Conservation (phyloP, 768 basidiomycete species). For the Collybia sp. region DNA sequence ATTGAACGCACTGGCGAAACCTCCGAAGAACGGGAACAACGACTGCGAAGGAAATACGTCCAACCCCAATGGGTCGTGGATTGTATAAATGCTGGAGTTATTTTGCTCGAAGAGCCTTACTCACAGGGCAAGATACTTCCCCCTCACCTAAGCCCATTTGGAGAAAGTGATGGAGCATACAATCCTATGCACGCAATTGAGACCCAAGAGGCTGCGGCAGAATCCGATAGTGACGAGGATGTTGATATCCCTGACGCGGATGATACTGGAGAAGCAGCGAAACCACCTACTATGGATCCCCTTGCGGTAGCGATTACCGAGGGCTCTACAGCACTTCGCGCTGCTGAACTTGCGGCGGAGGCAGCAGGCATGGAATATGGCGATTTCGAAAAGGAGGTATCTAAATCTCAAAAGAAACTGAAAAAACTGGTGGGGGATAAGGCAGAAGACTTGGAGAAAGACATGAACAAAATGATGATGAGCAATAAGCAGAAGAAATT, state of each 20-base stretch:
- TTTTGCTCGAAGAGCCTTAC: slow-evolving; percentile 84
- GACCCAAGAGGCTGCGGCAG: slow-evolving; percentile 19
- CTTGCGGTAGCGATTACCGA: slow-evolving; percentile 26
- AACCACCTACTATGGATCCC: not conserved
- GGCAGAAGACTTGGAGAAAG: slow-evolving; percentile 52
- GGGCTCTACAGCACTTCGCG: slow-evolving; percentile 69
- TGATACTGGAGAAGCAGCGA: slow-evolving; percentile 19
- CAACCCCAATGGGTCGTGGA: slow-evolving; percentile 99
- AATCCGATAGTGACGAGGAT: slow-evolving; percentile 25
- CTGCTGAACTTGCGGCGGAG: slow-evolving; percentile 92
- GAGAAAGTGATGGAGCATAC: slow-evolving; percentile 73
- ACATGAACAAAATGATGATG: slow-evolving; percentile 98
- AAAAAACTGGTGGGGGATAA: slow-evolving; percentile 23
- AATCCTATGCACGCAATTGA: slow-evolving; percentile 46
- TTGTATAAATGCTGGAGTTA: slow-evolving; percentile 83
- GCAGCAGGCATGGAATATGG: slow-evolving; percentile 78
- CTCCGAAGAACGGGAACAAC: slow-evolving; percentile 53
- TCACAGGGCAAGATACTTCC: slow-evolving; percentile 82
- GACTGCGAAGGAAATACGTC: slow-evolving; percentile 74
- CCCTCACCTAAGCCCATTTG: slow-evolving; percentile 95
- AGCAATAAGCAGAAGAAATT: slow-evolving; percentile 92
- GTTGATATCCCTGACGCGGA: slow-evolving; percentile 25
- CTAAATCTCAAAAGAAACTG: slow-evolving; percentile 45
- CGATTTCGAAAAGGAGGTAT: slow-evolving; percentile 72
- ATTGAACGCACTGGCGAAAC: slow-evolving; percentile 44